Evolutionary conservation across 2,329 filamentous ascomycete genomes (phyloP), one percentile per base, ranked within the genome.

Genomic region (Penicillium sp.): DNA sequence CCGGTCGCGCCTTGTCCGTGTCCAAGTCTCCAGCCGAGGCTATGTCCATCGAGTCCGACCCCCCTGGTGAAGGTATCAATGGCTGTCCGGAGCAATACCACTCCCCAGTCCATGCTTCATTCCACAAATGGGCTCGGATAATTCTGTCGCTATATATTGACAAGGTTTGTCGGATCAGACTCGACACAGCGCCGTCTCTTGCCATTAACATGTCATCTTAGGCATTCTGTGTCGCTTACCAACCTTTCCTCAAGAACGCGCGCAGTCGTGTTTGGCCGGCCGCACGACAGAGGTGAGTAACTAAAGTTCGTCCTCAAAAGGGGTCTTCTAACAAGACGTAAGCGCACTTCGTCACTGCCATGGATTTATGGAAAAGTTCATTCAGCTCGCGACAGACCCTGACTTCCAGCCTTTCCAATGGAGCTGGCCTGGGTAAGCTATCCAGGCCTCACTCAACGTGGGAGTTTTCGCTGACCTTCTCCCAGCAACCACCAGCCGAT

Each of bases 351-450:
- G 71, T 13, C 71, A 73, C 50, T 75, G 73, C 44, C 73, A 75
- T 57, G 71, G 72, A 1, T 77, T 75, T 45, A 73, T 76, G 71
- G 68, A 74, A 41, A 77, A 77, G 44, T 77, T 76, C 44, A 71
- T 76, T 18, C 67, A 68, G n/a, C 60, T 77, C 23, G 73, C 72
- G 4, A 72, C 71, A 3, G 73, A 75, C 53, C 68, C 73, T 18
- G 72, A 74, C 41, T 72, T 77, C 37, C 71, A 76, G 50, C 72
- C 72, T 0, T 76, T 77, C 42, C 71, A 74, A 42, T 77, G 74
- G 74, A 73, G 71, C 50, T 76, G 73, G 73, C 72, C 73, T 33
- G 72, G 72, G 65, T 69, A 53, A 56, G 64, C 47, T 12, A 32
- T 8, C 8, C 9, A 1, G 4, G 42, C 32, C 18, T 24, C n/a